Percentiles rank a stretch among this genome's conserved stretches.
These are phyloP conservation scores for Nicotiana otophora DNA, from an alignment of 257 asterid genomes.

Conservation along the genomic window DNA sequence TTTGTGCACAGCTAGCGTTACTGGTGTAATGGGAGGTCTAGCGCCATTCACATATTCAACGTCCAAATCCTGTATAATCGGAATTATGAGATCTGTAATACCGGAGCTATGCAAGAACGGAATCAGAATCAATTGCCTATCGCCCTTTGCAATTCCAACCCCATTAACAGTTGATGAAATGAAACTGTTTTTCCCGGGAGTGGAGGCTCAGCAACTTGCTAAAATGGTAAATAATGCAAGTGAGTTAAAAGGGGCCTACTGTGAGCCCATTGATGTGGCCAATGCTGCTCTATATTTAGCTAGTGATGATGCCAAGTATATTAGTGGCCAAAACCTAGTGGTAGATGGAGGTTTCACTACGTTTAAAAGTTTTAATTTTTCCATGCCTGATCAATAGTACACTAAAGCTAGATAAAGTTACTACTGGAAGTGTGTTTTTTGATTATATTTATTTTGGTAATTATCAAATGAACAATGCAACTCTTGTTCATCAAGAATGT, in stretches of 20 bases:
- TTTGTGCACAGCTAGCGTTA: constrained; percentile 74
- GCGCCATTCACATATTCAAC: constrained; percentile 65
- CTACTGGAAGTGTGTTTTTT: not conserved
- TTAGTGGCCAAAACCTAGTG: constrained; percentile 81
- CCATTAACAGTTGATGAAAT: constrained; percentile 52
- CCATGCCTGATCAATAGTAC: not conserved
- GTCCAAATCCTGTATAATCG: constrained; percentile 61
- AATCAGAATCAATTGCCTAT: constrained; percentile 62
- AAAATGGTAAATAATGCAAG: constrained; percentile 46
- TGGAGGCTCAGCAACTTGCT: constrained; percentile 30
- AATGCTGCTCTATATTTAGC: constrained; percentile 74
- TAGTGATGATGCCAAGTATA: constrained; percentile 70
- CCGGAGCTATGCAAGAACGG: constrained; percentile 63
- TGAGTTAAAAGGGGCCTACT: constrained; percentile 46
- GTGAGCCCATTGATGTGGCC: constrained; percentile 63
- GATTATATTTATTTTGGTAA: too few relatives aligned
- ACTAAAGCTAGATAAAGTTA: not conserved
- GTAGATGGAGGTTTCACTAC: constrained; percentile 64
- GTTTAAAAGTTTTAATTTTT: constrained; percentile 23
- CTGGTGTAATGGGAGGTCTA: constrained; percentile 68
- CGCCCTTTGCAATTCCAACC: constrained; percentile 80
- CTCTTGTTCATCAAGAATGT: not conserved
- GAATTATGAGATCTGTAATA: constrained; percentile 47
- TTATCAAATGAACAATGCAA: not conserved
- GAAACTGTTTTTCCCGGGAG: constrained; percentile 36